These are phyloP conservation scores for Penicillium argentinense DNA, from an alignment of 495 filamentous ascomycete genomes.

Conservation along the genomic window DNA sequence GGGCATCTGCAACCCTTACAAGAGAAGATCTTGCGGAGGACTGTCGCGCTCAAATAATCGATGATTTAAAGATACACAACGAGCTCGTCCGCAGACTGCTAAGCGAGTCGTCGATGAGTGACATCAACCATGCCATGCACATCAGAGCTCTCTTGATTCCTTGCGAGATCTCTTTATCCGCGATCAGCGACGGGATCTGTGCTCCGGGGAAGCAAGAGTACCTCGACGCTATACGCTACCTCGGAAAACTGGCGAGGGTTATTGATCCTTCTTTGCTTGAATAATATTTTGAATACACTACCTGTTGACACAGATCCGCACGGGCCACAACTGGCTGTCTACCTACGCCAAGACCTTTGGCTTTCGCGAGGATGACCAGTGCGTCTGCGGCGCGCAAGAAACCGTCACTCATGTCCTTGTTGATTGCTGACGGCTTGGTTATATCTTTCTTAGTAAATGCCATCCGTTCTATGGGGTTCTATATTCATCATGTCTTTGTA, in stretches of 20 bases:
- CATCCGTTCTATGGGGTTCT: too few species aligned
- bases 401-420: too few species aligned
- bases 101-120: slow-evolving; percentile 8
- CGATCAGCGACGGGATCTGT: slow-evolving; percentile 3
- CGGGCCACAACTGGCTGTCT: too few species aligned
- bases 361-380: too few species aligned
- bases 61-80: slow-evolving; percentile 7
- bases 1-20: slow-evolving; percentile 5
- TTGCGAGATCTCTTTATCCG: slow-evolving; percentile 8
- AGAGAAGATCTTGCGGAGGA: slow-evolving; percentile 8
- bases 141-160: slow-evolving; percentile 3
- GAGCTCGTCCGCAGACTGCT: slow-evolving; percentile 4
- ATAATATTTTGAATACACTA: too few species aligned
- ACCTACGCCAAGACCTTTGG: too few species aligned
- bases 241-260: neutral
- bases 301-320: too few species aligned
- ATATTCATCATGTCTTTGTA: too few species aligned
- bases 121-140: slow-evolving; percentile 6
- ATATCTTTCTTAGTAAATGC: too few species aligned
- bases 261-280: neutral
- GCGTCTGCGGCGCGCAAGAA: too few species aligned
- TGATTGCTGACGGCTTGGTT: too few species aligned
- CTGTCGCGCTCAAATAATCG: slow-evolving; percentile 5
- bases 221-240: slow-evolving; percentile 3
- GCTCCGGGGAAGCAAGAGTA: slow-evolving; percentile 5